Evolutionary conservation across 331 rosid species (phyloP), one percentile per base, ranked within the genome.

Genomic region (Malus hybrid): DNA sequence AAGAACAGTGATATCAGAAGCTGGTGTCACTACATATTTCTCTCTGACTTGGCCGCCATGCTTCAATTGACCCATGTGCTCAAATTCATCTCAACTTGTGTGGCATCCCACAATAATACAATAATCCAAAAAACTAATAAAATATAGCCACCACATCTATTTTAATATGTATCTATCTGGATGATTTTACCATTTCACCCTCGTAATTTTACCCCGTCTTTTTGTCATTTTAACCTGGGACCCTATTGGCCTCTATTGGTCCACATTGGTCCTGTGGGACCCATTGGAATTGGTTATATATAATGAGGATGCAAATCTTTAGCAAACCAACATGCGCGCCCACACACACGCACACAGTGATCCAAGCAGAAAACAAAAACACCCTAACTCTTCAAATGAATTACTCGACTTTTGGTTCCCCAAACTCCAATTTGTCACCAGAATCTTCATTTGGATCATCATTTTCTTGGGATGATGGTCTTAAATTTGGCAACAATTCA

Each of bases 1-100:
- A 69, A 16, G 6, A 62, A 24, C 2, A 24, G 9, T 56, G 65
- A 61, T 69, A 70, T 76, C 76, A 46, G n/a, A 46, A 7, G 0
- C 29, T 82, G 81, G 84, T 2, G 71, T 90, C 84, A 84, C 24
- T 32, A 16, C 11, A 32, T 52, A 13, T 55, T 50, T 52, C 20
- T 74, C 24, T 63, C 65, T 84, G 85, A 90, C 91, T 64, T 44
- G 75, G 88, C 96, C 86, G 87, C 89, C 93, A 68, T 75, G 83
- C 71, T 52, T 20, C 81, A 48, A 81, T 90, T 88, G 93, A 90
- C 96, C 87, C 89, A 90, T 76, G 96, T 89, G 92, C 57, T 69
- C 13, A 67, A 76, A 76, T 78, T 50, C 11, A 16, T 44, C 79
- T 10, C 67, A 68, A 63, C 16, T 61, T 39, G 36, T 24, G 28